Evolutionary conservation across 2,329 filamentous ascomycete species (phyloP), one percentile per base, ranked within the genome.

Genomic region (Claviceps maximensis): DNA sequence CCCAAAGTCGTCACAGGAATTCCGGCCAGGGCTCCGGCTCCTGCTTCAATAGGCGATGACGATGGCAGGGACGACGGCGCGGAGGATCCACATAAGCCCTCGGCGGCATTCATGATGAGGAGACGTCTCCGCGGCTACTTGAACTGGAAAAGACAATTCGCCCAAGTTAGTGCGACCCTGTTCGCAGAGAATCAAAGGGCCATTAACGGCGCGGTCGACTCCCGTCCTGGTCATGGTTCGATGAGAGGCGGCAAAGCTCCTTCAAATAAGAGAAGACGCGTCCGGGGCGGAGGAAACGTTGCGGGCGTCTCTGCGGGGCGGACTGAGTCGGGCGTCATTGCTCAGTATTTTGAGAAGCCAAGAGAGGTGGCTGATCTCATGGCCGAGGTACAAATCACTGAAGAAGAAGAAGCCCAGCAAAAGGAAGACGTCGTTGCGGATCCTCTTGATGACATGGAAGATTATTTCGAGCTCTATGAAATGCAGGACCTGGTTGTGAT

Each of bases 391-490:
- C 81, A 87, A 59, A 82, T 87, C n/a, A 89, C 84, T 3, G 33
- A 36, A 36, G 33, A 36, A 36, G 33, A 36, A 0, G 87, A 88
- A 59, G 77, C 82, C 19, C 75, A 79, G 44, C 82, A 89, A 59
- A 94, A 91, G 64, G 78, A 83, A 3, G 87, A 91, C 54, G 76
- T 94, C 25, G 74, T 82, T 13, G 68, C 67, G 3, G 93, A 97
- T 66, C 85, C 88, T 1, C 74, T 96, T 8, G 86, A 95, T 48
- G 80, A 95, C 63, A 91, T 93, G 86, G 90, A 96, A 58, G 85
- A 91, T 59, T 93, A 85, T 69, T 97, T 90, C 65, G 81, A 93
- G 66, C 76, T 97, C 33, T 95, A 91, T 66, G 87, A 95, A 52
- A 93, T 94, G 82, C 80, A 88, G 59, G 87, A 95, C 59, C 74